Base-by-base conservation (phyloP, 2,329 filamentous ascomycete species). In the Hypoxylon sp. region DNA sequence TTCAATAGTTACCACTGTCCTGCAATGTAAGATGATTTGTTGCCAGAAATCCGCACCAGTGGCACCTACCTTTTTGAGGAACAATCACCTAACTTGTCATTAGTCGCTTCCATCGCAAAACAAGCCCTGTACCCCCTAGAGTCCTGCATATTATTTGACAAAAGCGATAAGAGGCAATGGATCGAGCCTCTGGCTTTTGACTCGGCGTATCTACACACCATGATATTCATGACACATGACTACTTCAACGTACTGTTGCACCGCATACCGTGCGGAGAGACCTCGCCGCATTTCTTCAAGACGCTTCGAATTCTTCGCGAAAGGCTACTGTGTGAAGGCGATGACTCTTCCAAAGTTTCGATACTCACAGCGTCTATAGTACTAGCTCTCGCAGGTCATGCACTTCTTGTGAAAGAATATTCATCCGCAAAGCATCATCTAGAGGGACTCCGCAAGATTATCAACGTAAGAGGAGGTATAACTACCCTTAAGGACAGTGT, bases 401-500 rank as follows among this genome's bases (percentile, higher is more conserved):
- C 81, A 10, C 70, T 75, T 11, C 69, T 74, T 19, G 66, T 60
- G 0, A 76, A 77, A 1, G 75, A 82, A 51, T 63, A 63, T 10
- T 55, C 73, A 3, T 64, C 73, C 2, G 76, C 79, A 0, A 72
- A 55, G 17, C 70, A 79, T 13, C 80, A 83, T 57, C 73, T 82
- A 59, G 63, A 78, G 33, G 81, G 80, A 13, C 73, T 83, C 42
- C 73, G 72, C 22, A 80, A 75, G 64, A 80, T 83, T 11, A 73
- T 82, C 3, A 60, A 73, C 26, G 42, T 83, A 35, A 78, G 80
- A 65, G 81, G 81, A 6, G 80, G 80, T 0, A 44, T 81, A 8
- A 35, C 35, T 10, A 67, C 68, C 1, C 79, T 83, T 10, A 72
- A 64, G 5, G 51, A 74, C 11, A 79, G 52, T 5, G n/a, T 78